Base-by-base conservation (phyloP, 129 eudicot species). In the Tanacetum coccineum region DNA sequence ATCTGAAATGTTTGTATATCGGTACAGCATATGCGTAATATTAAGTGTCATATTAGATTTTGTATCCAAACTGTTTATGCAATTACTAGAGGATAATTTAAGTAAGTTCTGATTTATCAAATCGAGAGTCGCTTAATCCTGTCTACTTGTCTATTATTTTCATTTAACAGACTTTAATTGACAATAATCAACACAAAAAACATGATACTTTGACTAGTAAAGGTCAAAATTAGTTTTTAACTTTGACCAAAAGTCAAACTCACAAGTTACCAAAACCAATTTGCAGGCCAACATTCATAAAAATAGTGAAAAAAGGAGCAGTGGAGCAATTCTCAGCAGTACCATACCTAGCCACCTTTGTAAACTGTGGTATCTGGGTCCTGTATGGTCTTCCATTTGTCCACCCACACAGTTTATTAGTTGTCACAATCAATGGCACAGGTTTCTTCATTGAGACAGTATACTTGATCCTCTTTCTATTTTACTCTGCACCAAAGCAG, bases 321-420 rank as follows among this genome's bases (percentile, higher is more conserved):
- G 98, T 93, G 71, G 98, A 88, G 70, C 89, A 84, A 30, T 93
- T 73, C 73, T 93, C 96, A 10, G 60, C 98, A 21, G 71, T 77
- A 6, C 91, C 95, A 13, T 88, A 93, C 77, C 82, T 88, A 0
- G 91, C 88, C 5, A 86, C 95, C 1, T 80, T 93, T 6, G 22
- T 93, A 4, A 93, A 93, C 74, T 88, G 95, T 49, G 90, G 86
- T 28, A 73, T 93, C 9, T 88, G 98, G 98, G 73, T 81, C 6
- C 57, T 88, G 58, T 93, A 88, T 67, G 96, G 98, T 0, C 82
- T 93, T 42, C 98, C 98, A 1, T 8, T 82, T 54, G 87, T 88
- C 19, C 95, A 88, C 75, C 98, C 96, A 7, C 66, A 78, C 77
- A 67, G 78, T 28, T 13, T 72, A 3, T 28, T 78, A 64, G 81